These are phyloP conservation scores for Leavenworthia alabamica DNA, from an alignment of 345 rosid genomes.

Conservation along the genomic window DNA sequence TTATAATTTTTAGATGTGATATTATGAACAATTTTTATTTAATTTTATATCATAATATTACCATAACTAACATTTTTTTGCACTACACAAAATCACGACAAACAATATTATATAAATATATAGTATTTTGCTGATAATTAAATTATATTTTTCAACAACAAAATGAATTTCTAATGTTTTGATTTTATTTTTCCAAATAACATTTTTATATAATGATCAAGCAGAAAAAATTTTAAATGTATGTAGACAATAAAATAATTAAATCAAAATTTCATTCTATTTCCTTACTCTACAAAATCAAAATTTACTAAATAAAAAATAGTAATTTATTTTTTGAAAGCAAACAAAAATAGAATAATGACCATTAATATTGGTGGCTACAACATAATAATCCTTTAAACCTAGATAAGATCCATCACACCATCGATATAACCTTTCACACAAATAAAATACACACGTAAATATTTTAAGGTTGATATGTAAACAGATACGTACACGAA, in stretches of 20 bases:
- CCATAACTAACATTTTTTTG: no score
- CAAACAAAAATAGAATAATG: not conserved
- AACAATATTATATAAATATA: no score
- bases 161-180: not conserved
- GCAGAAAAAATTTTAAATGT: not conserved
- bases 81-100: not conserved
- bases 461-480: not conserved
- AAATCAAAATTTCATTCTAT: not conserved
- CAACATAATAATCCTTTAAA: not conserved
- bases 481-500: conserved; percentile 17
- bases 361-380: not conserved
- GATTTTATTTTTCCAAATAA: not conserved
- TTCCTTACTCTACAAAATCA: not conserved
- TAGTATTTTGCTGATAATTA: no score
- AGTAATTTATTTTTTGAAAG: not conserved
- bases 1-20: no score
- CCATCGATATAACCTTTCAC: conserved; percentile 15
- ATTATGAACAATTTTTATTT: no score
- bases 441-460: not conserved
- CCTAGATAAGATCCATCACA: conserved; percentile 16
- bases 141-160: not conserved
- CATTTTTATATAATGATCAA: not conserved
- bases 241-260: no score
- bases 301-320: not conserved
- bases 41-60: no score